Conservation (phyloP, 2,329 filamentous ascomycete genomes). For the Verticillium nubilum region DNA sequence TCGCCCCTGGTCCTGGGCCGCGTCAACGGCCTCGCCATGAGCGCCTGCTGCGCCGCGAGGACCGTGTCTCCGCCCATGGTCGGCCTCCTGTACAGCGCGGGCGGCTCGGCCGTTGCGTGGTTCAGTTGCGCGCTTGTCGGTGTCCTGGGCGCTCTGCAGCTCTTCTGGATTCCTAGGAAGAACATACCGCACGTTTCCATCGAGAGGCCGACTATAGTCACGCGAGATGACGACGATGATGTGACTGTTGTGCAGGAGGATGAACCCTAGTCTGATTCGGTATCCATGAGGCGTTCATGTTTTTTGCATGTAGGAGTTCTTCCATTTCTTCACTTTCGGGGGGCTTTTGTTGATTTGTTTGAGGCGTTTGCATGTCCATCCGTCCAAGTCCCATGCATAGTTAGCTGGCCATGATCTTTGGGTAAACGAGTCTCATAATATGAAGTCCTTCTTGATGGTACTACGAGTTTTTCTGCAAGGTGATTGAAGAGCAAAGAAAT, state of each 20-base stretch:
- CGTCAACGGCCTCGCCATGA: constrained; percentile 69
- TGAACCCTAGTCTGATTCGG: background rate
- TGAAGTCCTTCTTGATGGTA: background rate
- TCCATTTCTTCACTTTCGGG: background rate
- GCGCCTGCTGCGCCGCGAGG: constrained; percentile 65
- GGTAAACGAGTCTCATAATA: background rate
- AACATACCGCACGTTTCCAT: constrained; percentile 16
- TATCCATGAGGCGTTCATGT: background rate
- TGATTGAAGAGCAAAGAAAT: no score
- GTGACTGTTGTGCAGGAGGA: background rate
- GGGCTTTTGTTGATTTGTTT: background rate
- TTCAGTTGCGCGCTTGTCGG: constrained; percentile 24
- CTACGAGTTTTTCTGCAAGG: background rate
- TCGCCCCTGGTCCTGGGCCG: constrained; percentile 57
- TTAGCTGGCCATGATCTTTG: background rate
- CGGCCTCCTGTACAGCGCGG: constrained; percentile 60
- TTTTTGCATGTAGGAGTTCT: background rate
- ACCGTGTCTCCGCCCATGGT: constrained; percentile 64
- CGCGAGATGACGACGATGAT: background rate
- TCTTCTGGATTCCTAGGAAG: constrained; percentile 10
- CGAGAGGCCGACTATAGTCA: constrained; percentile 1
- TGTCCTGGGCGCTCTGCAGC: constrained; percentile 7
- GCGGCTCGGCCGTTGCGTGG: constrained; percentile 39
- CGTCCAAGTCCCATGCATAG: background rate
- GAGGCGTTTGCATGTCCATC: background rate